A percentile compares a stretch with the other conserved stretches of the same genome.
Evolutionary conservation across 257 asterid species (phyloP).

Genomic region (Lithospermum erythrorhizon): DNA sequence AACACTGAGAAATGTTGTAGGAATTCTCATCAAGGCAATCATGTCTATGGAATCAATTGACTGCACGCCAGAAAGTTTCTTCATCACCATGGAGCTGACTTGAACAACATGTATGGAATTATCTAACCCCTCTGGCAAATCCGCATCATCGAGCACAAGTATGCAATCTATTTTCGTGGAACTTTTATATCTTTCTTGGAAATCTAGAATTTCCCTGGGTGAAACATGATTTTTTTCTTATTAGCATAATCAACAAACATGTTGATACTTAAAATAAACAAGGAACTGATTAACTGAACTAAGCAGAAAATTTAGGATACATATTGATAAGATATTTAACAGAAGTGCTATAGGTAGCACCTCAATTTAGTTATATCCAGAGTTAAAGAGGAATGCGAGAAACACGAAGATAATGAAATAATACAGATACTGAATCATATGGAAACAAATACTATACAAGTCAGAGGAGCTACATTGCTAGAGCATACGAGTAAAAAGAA

Average conservation of each 20-base stretch:
- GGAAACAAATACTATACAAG: too few species aligned
- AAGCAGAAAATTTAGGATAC: neutral
- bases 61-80: slow-evolving; percentile 71
- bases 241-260: neutral
- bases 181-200: slow-evolving; percentile 25
- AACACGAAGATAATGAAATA: too few species aligned
- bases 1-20: slow-evolving; percentile 46
- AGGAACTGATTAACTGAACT: neutral
- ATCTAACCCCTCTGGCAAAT: slow-evolving; percentile 48
- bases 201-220: slow-evolving; percentile 63
- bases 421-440: too few species aligned
- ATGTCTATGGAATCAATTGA: slow-evolving; percentile 62
- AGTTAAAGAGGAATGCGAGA: neutral
- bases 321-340: neutral
- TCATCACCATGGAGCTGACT: slow-evolving; percentile 61
- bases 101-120: slow-evolving; percentile 26
- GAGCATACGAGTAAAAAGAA: too few species aligned
- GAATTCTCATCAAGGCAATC: slow-evolving; percentile 68
- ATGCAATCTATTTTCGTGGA: slow-evolving; percentile 50
- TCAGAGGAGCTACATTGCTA: too few species aligned
- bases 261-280: neutral
- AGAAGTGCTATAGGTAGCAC: neutral
- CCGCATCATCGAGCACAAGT: slow-evolving; percentile 48
- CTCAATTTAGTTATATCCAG: too few species aligned
- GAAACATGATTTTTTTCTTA: neutral